Base-by-base conservation (phyloP, 805 yeast species). In the Candida tammaniensis region DNA sequence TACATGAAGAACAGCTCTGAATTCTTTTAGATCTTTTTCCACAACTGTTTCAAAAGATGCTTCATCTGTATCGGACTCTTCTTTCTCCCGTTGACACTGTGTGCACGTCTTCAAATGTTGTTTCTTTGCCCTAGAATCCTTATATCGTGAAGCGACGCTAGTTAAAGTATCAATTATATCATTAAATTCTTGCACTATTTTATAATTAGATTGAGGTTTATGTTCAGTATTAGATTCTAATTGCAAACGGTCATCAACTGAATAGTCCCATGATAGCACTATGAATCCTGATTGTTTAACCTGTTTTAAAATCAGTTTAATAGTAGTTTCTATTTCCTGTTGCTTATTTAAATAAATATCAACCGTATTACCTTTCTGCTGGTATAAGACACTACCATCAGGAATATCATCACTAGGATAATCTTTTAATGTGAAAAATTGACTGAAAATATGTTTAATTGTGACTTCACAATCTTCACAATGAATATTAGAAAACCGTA, bases 1-100 rank as follows among this genome's bases (percentile, higher is more conserved):
- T 32, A 82, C 62, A 6, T 79, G 60, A 35, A 75, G 70, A 1
- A 74, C 70, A 0, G 82, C 86, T 30, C 70, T 44, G 37, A 40
- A 61, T 28, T 64, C 70, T 19, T 45, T 49, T 13, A 40, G 43
- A 3, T 47, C 44, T 13, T 40, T 48, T 12, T 46, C 53, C 16
- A 58, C 58, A 3, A 49, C 48, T 2, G 64, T 57, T 23, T 55
- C 60, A 14, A 56, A 24, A 3, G 52, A 55, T 9, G 26, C 17
- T 17, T 36, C 40, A 3, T 21, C 29, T 10, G 18, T 10, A 23
- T 39, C 41, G 11, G 21, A 47, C 7, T 55, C 55, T 19, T 15
- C 15, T 19, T 30, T 26, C n/a, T 30, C 26, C n/a, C n/a, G n/a
- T 33, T 59, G 57, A 47, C 81, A 75, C 17, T 51, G 52, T 10